A percentile compares a stretch with the other conserved stretches of the same genome.
These are phyloP conservation scores for Cyberlindnera mrakii DNA, from an alignment of 805 yeast species.

Conservation along the genomic window DNA sequence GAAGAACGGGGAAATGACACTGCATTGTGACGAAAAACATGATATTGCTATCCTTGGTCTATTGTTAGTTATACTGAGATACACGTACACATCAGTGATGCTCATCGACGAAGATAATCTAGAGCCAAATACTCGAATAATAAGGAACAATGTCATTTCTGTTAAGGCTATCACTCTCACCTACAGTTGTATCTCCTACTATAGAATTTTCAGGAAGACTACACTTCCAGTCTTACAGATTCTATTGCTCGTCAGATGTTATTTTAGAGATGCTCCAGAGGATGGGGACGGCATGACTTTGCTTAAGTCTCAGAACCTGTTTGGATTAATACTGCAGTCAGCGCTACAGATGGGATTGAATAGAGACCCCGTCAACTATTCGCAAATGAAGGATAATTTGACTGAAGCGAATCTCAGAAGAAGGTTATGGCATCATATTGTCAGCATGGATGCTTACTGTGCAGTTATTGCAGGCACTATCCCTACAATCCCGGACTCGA, in stretches of 20 bases:
- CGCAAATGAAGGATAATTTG: conserved; percentile 7
- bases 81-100: conserved; percentile 32
- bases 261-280: conserved; percentile 39
- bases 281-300: conserved; percentile 38
- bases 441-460: conserved; percentile 8
- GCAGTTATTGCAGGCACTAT: conserved; percentile 11
- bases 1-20: conserved; percentile 19
- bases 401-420: conserved; percentile 14
- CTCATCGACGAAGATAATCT: conserved; percentile 5
- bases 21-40: conserved; percentile 28
- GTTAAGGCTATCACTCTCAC: conserved; percentile 33
- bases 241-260: conserved; percentile 32
- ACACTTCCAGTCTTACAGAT: conserved; percentile 37
- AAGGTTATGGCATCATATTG: conserved; percentile 15
- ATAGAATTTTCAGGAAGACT: conserved; percentile 30
- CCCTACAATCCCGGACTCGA: conserved; percentile 6
- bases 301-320: conserved; percentile 30
- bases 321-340: conserved; percentile 35
- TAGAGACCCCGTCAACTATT: conserved; percentile 35
- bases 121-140: not conserved
- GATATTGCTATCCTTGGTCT: conserved; percentile 36
- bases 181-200: conserved; percentile 34
- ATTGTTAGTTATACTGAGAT: conserved; percentile 33
- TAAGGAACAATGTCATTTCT: conserved; percentile 29
- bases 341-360: conserved; percentile 40